phyloP scores from a whole-genome alignment of 2,329 filamentous ascomycete species.

The Venturia nashicola region DNA sequence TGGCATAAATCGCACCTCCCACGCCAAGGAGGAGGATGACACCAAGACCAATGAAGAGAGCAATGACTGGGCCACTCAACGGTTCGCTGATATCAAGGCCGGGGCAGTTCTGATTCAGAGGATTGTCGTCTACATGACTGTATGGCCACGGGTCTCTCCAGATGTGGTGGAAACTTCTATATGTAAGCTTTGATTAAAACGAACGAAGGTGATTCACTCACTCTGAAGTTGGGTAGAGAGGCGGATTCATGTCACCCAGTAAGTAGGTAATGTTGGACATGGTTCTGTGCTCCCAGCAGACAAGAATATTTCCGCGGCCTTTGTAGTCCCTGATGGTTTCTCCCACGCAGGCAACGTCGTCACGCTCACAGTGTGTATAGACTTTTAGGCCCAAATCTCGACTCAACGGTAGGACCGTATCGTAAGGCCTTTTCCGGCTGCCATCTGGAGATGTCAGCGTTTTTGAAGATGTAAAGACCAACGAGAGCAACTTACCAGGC shows the following conservation, averaged over 20 bases:
- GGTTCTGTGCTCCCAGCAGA: slow-evolving; percentile 49
- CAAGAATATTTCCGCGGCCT: slow-evolving; percentile 44
- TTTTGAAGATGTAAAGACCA: neutral
- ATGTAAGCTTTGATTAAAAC: neutral
- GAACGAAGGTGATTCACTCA: neutral
- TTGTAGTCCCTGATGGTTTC: slow-evolving; percentile 35
- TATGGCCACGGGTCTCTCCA: slow-evolving; percentile 45
- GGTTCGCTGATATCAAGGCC: slow-evolving; percentile 32
- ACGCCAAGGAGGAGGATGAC: neutral
- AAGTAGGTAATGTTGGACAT: slow-evolving; percentile 39
- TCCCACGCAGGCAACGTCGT: slow-evolving; percentile 43
- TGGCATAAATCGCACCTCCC: neutral
- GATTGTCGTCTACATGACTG: slow-evolving; percentile 26
- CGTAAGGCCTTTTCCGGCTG: slow-evolving; percentile 38
- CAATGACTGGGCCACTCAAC: neutral
- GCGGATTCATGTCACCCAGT: slow-evolving; percentile 38
- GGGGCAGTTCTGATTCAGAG: slow-evolving; percentile 40
- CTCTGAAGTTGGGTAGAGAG: slow-evolving; percentile 32
- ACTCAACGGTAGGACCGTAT: slow-evolving; percentile 46
- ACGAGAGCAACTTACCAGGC: slow-evolving; percentile 20
- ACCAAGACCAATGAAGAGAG: neutral
- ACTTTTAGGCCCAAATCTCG: slow-evolving; percentile 42
- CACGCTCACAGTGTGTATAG: slow-evolving; percentile 43
- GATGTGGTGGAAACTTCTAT: slow-evolving; percentile 38
- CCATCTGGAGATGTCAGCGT: slow-evolving; percentile 28